Conservation (phyloP, 306 rosid genomes). For the Cotoneaster glaucophyllus region DNA sequence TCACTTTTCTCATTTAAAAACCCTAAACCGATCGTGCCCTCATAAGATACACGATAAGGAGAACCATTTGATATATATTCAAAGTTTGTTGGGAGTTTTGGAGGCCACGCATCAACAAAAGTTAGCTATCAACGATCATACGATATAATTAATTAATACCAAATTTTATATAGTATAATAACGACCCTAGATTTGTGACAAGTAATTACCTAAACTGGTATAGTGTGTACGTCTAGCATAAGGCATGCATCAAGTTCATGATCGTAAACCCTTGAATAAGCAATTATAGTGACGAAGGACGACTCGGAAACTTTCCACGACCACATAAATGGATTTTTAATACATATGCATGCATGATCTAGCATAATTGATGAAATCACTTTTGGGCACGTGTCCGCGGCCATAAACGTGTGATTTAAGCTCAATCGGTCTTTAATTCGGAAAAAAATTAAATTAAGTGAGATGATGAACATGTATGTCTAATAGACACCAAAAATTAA, state of each 20-base stretch:
- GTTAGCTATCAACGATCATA: not conserved
- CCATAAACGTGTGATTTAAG: not conserved
- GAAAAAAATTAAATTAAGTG: not conserved
- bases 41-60: not conserved
- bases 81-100: conserved; percentile 59
- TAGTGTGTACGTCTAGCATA: not conserved
- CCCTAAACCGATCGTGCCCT: not conserved
- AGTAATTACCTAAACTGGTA: conserved; percentile 28
- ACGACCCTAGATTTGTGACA: conserved; percentile 27
- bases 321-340: not conserved
- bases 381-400: not conserved
- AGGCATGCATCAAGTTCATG: not conserved
- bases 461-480: not conserved
- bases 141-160: not conserved
- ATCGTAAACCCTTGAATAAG: not conserved
- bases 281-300: conserved; percentile 6
- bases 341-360: not conserved
- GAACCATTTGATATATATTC: conserved; percentile 25
- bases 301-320: conserved; percentile 2
- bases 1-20: not conserved
- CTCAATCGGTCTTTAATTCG: not conserved
- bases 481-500: not conserved
- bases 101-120: conserved; percentile 22
- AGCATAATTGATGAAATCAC: not conserved
- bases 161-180: not conserved